A percentile compares a stretch with the other conserved stretches of the same genome.
Conservation (phyloP, 495 filamentous ascomycete genomes). For the Aspergillus nanangensis region DNA sequence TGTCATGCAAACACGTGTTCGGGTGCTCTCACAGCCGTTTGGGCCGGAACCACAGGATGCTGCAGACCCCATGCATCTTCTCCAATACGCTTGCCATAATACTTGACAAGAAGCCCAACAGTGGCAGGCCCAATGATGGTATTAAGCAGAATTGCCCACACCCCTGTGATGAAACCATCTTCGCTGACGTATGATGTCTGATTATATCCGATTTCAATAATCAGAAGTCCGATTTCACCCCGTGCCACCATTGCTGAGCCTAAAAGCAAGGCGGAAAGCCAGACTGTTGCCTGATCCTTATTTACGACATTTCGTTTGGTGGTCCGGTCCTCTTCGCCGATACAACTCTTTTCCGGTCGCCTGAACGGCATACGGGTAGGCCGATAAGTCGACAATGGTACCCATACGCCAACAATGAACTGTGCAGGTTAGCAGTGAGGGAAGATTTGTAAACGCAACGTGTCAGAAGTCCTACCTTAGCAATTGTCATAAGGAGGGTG, state of each 20-base stretch:
- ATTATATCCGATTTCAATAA: constrained; percentile 60
- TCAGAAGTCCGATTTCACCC: constrained; percentile 75
- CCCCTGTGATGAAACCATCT: constrained; percentile 55
- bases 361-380: constrained; percentile 4
- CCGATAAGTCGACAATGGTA: constrained; percentile 24
- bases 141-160: constrained; percentile 71
- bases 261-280: constrained; percentile 48
- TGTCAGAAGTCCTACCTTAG: constrained; percentile 40
- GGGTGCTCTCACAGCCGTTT: neutral
- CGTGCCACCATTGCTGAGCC: constrained; percentile 65
- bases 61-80: constrained; percentile 25
- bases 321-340: neutral
- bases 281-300: constrained; percentile 8
- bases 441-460: neutral
- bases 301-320: neutral
- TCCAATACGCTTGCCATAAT: constrained; percentile 13
- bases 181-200: constrained; percentile 26
- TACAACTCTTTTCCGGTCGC: constrained; percentile 1
- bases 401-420: constrained; percentile 29
- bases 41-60: no score
- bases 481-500: constrained; percentile 59
- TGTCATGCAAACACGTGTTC: no score
- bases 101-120: constrained; percentile 55
- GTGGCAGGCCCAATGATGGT: constrained; percentile 66
- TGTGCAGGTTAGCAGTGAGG: constrained; percentile 5